Evolutionary conservation across 495 filamentous ascomycete species (phyloP), one percentile per base, ranked within the genome.

Genomic region (Penicillium malachiteum): DNA sequence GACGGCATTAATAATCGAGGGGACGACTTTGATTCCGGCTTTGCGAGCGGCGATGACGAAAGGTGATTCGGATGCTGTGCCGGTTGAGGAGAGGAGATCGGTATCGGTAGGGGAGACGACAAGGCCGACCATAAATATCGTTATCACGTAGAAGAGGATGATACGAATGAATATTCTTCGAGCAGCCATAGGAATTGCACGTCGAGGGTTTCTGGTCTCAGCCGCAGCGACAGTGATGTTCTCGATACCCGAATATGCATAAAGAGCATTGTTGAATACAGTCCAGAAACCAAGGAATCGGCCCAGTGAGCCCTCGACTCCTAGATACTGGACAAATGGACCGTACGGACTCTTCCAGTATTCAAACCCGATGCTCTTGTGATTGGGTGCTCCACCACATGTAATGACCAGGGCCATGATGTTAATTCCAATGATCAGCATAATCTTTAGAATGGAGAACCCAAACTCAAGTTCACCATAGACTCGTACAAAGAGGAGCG

Each of bases 241-340:
- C 54, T 81, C 77, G 39, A 84, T 73, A 11, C 81, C 81, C 1
- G 80, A 76, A 52, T 81, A 85, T 2, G 75, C 74, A 64, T 82
- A 85, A 7, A 82, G 77, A 13, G 80, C 81, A 31, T 76, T 80
- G 14, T 69, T 78, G 63, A 84, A 76, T 13, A 79, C 77, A n/a
- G 68, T 69, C 79, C 80, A 83, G 57, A 80, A 84, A 1, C 81
- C 81, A 5, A 84, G 65, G 45, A 67, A 64, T 13, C 54, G 52
- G 2, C 64, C 64, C 8, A 64, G 50, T 0, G 58, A 55, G 3
- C 64, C 64, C 1, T 32, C 30, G 3, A 62, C 50, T 1, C 50
- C 58, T 7, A 67, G 42, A 18, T 66, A 64, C 37, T 66, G 64
- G 13, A 61, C 55, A 11, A 66, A 54, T 7, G 64, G 64, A 16